phyloP scores from a whole-genome alignment of 768 basidiomycete genomes.

The Lepiota venenata region DNA sequence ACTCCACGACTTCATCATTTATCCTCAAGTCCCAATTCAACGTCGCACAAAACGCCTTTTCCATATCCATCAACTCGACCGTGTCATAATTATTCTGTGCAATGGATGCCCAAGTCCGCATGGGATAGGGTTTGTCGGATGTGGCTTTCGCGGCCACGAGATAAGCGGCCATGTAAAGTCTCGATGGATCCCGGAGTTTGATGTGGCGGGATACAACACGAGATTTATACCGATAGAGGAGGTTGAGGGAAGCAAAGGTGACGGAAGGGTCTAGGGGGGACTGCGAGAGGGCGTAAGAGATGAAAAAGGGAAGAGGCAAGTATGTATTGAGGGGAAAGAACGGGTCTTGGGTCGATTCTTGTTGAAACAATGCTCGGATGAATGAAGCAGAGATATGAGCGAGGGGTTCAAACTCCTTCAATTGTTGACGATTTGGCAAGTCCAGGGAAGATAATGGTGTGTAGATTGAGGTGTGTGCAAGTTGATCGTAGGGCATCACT shows the following conservation, averaged over 20 bases:
- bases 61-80: conserved; percentile 3
- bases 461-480: neutral
- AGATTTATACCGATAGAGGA: conserved; percentile 1
- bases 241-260: neutral
- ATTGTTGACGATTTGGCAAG: conserved; percentile 1
- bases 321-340: conserved; percentile 2
- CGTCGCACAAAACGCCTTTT: conserved; percentile 1
- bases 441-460: neutral
- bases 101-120: conserved; percentile 5
- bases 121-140: conserved; percentile 2
- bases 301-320: conserved; percentile 1
- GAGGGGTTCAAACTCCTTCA: neutral
- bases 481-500: neutral
- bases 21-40: conserved; percentile 4
- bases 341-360: neutral
- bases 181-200: conserved; percentile 4
- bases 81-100: conserved; percentile 7
- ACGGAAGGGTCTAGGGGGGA: conserved; percentile 1
- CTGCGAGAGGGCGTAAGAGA: conserved; percentile 1
- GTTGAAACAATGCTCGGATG: conserved; percentile 1
- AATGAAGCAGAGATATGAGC: conserved; percentile 1
- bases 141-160: conserved; percentile 7
- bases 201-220: neutral
- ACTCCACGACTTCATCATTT: neutral
- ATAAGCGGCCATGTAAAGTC: conserved; percentile 3